Conservation (phyloP, 2,329 filamentous ascomycete genomes). For the Sporothrix brunneoviolacea region DNA sequence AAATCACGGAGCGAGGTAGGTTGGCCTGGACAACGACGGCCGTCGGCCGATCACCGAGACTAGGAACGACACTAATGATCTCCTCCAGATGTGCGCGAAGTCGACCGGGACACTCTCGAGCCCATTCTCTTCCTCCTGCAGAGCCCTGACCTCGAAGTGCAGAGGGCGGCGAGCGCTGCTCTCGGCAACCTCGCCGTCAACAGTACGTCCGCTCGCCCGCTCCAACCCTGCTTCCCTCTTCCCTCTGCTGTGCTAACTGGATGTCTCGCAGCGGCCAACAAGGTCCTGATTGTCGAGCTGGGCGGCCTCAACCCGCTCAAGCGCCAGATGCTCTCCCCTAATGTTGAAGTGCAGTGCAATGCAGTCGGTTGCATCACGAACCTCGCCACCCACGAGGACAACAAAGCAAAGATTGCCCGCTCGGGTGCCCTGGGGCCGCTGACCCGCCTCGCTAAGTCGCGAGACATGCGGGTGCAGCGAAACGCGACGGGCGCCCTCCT, state of each 20-base stretch:
- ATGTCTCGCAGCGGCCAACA: conserved; percentile 72
- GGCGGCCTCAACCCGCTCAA: conserved; percentile 88
- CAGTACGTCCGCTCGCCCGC: conserved; percentile 53
- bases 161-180: conserved; percentile 90
- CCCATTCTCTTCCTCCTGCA: conserved; percentile 93
- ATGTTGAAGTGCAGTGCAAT: conserved; percentile 98
- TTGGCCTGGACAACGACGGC: no score
- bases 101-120: conserved; percentile 89
- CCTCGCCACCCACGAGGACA: conserved; percentile 94
- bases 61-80: background rate
- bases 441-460: conserved; percentile 88
- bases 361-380: conserved; percentile 99
- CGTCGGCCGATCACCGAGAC: conserved; percentile 10
- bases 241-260: background rate
- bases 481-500: conserved; percentile 94
- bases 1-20: conserved; percentile 93
- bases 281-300: conserved; percentile 89
- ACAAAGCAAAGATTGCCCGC: conserved; percentile 96
- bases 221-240: background rate
- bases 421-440: conserved; percentile 88
- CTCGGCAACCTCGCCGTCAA: conserved; percentile 95
- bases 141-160: conserved; percentile 93
- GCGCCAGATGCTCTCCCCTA: conserved; percentile 94
- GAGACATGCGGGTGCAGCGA: conserved; percentile 96
- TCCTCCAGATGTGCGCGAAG: conserved; percentile 80